Evolutionary conservation across 257 asterid species (phyloP).

Genomic region (Hygrophila difformis): DNA sequence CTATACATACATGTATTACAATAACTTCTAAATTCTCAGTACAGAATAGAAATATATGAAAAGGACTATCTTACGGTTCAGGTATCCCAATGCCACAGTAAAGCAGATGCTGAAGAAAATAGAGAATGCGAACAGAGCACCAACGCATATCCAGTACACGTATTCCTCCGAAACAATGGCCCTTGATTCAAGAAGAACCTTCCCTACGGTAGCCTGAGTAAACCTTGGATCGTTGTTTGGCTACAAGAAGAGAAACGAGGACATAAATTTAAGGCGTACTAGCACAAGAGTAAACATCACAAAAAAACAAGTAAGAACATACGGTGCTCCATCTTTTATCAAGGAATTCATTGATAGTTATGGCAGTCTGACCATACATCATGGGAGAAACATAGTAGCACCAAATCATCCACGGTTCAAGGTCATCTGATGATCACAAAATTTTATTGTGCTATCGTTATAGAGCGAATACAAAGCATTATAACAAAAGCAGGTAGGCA

Average conservation of each 20-base stretch:
- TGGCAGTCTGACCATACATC: slow-evolving; percentile 65
- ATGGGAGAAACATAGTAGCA: slow-evolving; percentile 60
- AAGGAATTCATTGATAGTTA: slow-evolving; percentile 53
- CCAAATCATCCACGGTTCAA: slow-evolving; percentile 79
- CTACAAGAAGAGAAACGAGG: slow-evolving; percentile 1
- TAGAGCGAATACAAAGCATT: not conserved
- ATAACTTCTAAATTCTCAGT: too few species aligned
- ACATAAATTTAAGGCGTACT: not conserved
- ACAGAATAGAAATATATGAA: not conserved
- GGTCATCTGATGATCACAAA: slow-evolving; percentile 39
- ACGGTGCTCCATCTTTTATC: slow-evolving; percentile 47
- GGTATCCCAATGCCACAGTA: slow-evolving; percentile 58
- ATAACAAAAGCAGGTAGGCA: not conserved
- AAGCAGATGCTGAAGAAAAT: slow-evolving; percentile 69
- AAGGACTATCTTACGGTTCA: slow-evolving; percentile 44
- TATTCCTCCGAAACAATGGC: slow-evolving; percentile 77
- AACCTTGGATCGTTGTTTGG: slow-evolving; percentile 21
- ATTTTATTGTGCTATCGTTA: too few species aligned
- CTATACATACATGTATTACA: not conserved
- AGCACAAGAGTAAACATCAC: not conserved
- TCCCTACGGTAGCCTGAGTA: slow-evolving; percentile 70
- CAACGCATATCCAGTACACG: slow-evolving; percentile 75
- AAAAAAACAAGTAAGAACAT: slow-evolving; percentile 7
- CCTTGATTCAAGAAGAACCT: slow-evolving; percentile 76
- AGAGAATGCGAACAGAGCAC: slow-evolving; percentile 80